phyloP scores from a whole-genome alignment of 495 filamentous ascomycete species.

The Penicillium ucsense region DNA sequence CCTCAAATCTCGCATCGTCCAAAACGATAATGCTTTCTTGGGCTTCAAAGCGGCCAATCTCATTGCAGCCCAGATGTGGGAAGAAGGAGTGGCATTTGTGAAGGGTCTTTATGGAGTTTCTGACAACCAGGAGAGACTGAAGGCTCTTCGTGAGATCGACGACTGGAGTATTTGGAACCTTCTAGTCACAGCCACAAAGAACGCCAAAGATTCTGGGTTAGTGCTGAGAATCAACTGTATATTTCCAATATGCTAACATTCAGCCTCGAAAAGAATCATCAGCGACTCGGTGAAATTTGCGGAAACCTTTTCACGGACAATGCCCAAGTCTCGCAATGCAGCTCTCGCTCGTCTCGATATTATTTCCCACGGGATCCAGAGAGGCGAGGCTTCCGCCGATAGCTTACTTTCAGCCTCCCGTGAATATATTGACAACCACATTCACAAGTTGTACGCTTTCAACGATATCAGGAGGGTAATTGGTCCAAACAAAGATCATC shows the following conservation, averaged over 20 bases:
- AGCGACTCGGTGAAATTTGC: slow-evolving; percentile 22
- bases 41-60: slow-evolving; percentile 35
- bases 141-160: slow-evolving; percentile 37
- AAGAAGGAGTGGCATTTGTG: slow-evolving; percentile 33
- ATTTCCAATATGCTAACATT: not conserved
- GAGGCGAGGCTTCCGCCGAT: slow-evolving; percentile 21
- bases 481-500: slow-evolving; percentile 22
- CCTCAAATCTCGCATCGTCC: slow-evolving; percentile 38
- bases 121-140: slow-evolving; percentile 21
- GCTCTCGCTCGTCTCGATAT: slow-evolving; percentile 32
- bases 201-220: slow-evolving; percentile 26
- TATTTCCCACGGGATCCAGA: slow-evolving; percentile 13
- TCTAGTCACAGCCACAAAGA: slow-evolving; percentile 18
- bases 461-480: slow-evolving; percentile 42
- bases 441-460: slow-evolving; percentile 45
- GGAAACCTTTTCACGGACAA: slow-evolving; percentile 4
- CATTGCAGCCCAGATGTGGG: slow-evolving; percentile 38
- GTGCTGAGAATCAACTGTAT: slow-evolving; percentile 7
- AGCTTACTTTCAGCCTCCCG: slow-evolving; percentile 33
- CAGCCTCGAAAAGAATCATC: slow-evolving; percentile 16
- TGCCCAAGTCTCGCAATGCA: slow-evolving; percentile 40
- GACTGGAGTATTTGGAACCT: slow-evolving; percentile 51
- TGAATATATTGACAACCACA: slow-evolving; percentile 40
- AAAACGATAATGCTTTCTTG: slow-evolving; percentile 43
- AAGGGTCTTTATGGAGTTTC: slow-evolving; percentile 28